Base-by-base conservation (phyloP, 192 early-diverging fungal genomes). In the Coemansia sp. region DNA sequence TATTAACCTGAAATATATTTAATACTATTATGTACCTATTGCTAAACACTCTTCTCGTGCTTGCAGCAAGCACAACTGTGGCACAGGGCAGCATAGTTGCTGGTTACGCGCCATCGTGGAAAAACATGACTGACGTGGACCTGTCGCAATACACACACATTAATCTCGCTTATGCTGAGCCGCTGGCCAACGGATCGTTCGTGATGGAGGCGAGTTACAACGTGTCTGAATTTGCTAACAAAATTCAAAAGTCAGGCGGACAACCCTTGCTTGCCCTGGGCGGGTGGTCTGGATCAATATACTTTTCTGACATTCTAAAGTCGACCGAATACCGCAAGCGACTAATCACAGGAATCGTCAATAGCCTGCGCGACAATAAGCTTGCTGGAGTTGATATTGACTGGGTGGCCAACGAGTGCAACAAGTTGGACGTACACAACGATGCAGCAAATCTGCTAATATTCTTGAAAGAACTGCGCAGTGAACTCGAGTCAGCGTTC, bases 271-370 rank as follows among this genome's bases (percentile, higher is more conserved):
- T 92, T n/a, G 85, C 88, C 0, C 77, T 90, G 41, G 90, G 90
- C 45, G 90, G 90, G 4, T 92, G 88, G 84, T 88, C 83, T 23
- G 88, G 89, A 24, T 90, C 88, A 2, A 68, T 82, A 62, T 68
- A 71, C 29, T 82, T 90, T 59, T 87, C 87, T 0, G 60, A 76
- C 12, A 80, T 87, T 37, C 68, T 81, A 1, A 80, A 85, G 14
- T 56, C 50, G 0, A 22, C 62, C 4, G 63, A 58, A n/a, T 61
- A 27, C 7, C 83, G 85, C 27, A 47, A 57, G 38, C 67, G 26
- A 14, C 64, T 84, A 12, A 60, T 79, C 13, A 60, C 61, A 19
- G 69, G 62, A 19, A 49, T 85, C 9, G 82, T 79, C n/a, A 57
- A 81, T 16, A 61, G 54, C 51, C 66, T 88, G 2, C 57, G 68